These are phyloP conservation scores for Suillus cothurnatus DNA, from an alignment of 768 basidiomycete species.

Conservation along the genomic window DNA sequence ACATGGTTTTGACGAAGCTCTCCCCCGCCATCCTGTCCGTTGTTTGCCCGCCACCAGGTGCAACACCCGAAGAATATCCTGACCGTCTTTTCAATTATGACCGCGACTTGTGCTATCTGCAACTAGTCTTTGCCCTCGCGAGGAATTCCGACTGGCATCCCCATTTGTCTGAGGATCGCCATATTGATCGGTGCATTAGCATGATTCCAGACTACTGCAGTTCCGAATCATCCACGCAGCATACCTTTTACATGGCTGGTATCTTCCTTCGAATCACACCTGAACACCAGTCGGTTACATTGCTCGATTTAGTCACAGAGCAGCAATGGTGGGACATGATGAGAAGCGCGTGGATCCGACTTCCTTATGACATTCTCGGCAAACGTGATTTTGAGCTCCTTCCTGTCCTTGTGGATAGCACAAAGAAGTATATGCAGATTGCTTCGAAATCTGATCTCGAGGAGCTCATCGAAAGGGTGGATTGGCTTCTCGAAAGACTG, in stretches of 20 bases:
- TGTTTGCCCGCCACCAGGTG: not conserved
- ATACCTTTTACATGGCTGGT: not conserved
- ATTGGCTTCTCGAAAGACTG: not conserved
- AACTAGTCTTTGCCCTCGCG: not conserved
- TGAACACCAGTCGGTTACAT: not conserved
- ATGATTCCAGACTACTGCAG: not conserved
- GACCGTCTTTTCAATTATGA: not conserved
- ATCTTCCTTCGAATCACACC: not conserved
- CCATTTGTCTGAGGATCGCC: not conserved
- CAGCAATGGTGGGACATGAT: not conserved
- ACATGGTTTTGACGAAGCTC: not conserved
- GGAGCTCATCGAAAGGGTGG: not conserved
- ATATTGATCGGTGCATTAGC: not conserved
- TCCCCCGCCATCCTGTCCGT: not conserved
- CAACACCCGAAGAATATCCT: not conserved
- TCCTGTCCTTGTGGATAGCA: not conserved
- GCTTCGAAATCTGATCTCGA: not conserved
- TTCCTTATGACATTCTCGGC: not conserved
- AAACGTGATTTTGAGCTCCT: not conserved
- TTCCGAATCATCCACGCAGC: not conserved
- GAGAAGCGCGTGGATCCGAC: not conserved
- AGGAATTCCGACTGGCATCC: not conserved
- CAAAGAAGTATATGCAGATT: not conserved
- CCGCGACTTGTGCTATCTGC: not conserved
- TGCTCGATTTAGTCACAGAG: not conserved